phyloP scores from a whole-genome alignment of 1,284 basidiomycete species.

The Moesziomyces parantarcticus region DNA sequence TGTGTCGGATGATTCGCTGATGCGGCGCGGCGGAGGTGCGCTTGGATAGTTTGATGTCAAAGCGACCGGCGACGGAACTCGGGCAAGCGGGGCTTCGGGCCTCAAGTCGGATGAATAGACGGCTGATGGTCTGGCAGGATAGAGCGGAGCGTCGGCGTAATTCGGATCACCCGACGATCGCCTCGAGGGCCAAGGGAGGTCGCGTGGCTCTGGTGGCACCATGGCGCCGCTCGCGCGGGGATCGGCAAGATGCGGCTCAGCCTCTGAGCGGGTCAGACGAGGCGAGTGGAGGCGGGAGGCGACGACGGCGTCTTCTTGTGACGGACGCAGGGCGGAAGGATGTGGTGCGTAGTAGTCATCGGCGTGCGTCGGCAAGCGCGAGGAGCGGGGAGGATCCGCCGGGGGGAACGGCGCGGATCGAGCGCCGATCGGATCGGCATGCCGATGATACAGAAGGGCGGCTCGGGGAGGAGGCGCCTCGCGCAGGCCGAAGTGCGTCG shows the following conservation, averaged over 20 bases:
- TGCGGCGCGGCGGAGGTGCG: slow-evolving; percentile 13
- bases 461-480: slow-evolving; percentile 8
- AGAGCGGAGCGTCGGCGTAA: slow-evolving; percentile 22
- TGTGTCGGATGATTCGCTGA: slow-evolving; percentile 21
- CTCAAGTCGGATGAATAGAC: slow-evolving; percentile 16
- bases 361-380: slow-evolving; percentile 10
- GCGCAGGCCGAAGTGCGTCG: slow-evolving; percentile 1
- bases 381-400: slow-evolving; percentile 23
- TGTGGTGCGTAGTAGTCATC: slow-evolving; percentile 25
- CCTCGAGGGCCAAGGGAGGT: slow-evolving; percentile 14
- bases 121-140: slow-evolving; percentile 5
- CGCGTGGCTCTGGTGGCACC: slow-evolving; percentile 6
- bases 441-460: slow-evolving; percentile 6
- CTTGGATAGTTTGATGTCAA: slow-evolving; percentile 7
- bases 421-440: slow-evolving; percentile 2
- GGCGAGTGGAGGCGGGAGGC: slow-evolving; percentile 14
- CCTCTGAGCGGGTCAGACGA: slow-evolving; percentile 11
- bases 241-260: slow-evolving; percentile 1
- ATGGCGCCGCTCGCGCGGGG: slow-evolving; percentile 4
- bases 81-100: slow-evolving; percentile 8
- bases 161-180: slow-evolving; percentile 16
- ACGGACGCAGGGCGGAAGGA: slow-evolving; percentile 1
- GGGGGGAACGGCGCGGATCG: slow-evolving; percentile 19
- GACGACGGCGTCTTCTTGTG: slow-evolving; percentile 4
- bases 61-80: slow-evolving; percentile 16